Base-by-base conservation (phyloP, 2,329 filamentous ascomycete genomes). In the Colletotrichum camelliae region DNA sequence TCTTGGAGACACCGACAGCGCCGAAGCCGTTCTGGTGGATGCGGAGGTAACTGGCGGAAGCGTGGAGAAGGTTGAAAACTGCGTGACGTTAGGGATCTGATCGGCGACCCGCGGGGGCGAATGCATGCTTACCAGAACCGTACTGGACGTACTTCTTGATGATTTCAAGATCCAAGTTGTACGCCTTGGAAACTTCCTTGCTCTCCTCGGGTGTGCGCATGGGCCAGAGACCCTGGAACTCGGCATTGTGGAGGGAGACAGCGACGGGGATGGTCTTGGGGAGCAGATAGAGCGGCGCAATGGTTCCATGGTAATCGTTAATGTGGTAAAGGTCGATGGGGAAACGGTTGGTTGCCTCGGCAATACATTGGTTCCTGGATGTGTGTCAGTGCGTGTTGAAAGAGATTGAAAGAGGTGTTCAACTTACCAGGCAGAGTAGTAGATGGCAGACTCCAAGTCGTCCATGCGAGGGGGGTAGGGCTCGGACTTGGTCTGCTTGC, bases 391-490 rank as follows among this genome's bases (percentile, higher is more conserved):
- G n/a, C 37, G 4, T 43, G 9, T 6, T 39, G 18, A 16, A n/a
- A 7, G 16, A 1, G 24, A 9, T 18, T 0, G 0, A 21, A n/a
- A 13, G 13, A 10, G 7, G 10, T 9, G 0, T 4, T 15, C 8
- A 52, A 75, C 74, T 74, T 65, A 76, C 92, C 92, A 94, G 1
- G 91, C 92, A 4, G 91, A 93, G 81, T 94, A 94, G 84, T 93
- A 93, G 64, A 94, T 91, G 12, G 92, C 92, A 77, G 89, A 91
- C 77, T 93, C 91, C 70, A 94, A 85, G 80, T 94, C 92, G 81
- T 94, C 92, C 92, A 94, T 94, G 33, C 92, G 89, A 43, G 91
- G 86, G 13, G 92, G 92, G 79, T 94, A 94, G 0, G 92, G 92
- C 77, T 93, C 90, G 12, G 88, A 85, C 78, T 90, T 90, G 3